phyloP scores from a whole-genome alignment of 2,329 filamentous ascomycete genomes.

The Didymella segeticola region DNA sequence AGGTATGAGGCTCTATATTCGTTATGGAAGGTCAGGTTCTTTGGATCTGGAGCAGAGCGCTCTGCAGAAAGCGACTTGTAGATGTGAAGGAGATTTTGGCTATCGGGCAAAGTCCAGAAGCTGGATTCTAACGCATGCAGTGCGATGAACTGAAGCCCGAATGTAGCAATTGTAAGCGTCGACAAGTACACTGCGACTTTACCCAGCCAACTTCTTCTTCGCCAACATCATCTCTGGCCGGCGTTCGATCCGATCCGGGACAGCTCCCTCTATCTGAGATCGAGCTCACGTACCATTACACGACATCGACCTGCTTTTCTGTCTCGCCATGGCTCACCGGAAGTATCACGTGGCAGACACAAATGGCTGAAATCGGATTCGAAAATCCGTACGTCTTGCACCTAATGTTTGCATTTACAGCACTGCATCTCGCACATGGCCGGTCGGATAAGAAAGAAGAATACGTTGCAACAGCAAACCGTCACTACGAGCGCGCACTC shows the following conservation, averaged over 20 bases:
- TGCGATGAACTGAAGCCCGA: constrained; percentile 39
- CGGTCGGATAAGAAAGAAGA: constrained; percentile 25
- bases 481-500: constrained; percentile 33
- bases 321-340: constrained; percentile 26
- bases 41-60: too few species aligned
- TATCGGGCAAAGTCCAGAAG: neutral
- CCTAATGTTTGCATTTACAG: constrained; percentile 35
- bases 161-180: constrained; percentile 33
- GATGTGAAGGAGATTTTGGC: neutral
- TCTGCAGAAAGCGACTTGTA: neutral
- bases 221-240: neutral
- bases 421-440: constrained; percentile 32
- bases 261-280: constrained; percentile 27
- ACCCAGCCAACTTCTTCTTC: neutral
- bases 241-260: neutral
- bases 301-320: constrained; percentile 33
- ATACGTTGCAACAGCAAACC: constrained; percentile 28
- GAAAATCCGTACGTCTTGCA: constrained; percentile 27
- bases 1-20: constrained; percentile 24
- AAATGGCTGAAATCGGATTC: constrained; percentile 30
- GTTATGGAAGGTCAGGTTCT: too few species aligned
- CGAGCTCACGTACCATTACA: constrained; percentile 38
- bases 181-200: constrained; percentile 34
- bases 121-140: constrained; percentile 14
- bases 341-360: constrained; percentile 21